Percentiles rank a stretch among this genome's conserved stretches.
Evolutionary conservation across 768 basidiomycete species (phyloP).

Genomic region (Gelatoporia subvermispora): DNA sequence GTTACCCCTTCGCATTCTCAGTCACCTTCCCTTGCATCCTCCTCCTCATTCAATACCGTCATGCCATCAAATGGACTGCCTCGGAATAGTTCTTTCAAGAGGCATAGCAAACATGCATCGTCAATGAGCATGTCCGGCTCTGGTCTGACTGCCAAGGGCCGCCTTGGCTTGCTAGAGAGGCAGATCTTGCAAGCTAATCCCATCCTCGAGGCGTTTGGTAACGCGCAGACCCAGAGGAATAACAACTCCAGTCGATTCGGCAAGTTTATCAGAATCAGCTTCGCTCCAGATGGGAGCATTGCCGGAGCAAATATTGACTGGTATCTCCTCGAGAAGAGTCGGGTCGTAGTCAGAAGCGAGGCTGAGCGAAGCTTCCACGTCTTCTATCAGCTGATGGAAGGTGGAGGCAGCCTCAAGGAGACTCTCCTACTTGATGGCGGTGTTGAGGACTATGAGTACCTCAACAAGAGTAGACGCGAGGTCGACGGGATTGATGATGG

Average conservation of each 20-base stretch:
- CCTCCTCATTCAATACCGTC: slow-evolving; percentile 42
- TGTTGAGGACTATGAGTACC: slow-evolving; percentile 82
- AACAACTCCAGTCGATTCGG: slow-evolving; percentile 99
- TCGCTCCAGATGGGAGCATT: slow-evolving; percentile 89
- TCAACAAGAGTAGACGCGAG: slow-evolving; percentile 84
- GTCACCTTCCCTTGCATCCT: slow-evolving; percentile 53
- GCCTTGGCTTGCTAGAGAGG: slow-evolving; percentile 85
- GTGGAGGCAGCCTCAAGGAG: slow-evolving; percentile 67
- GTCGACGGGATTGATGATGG: slow-evolving; percentile 95
- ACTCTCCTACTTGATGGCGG: slow-evolving; percentile 67
- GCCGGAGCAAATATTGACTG: slow-evolving; percentile 98
- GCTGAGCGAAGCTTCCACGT: slow-evolving; percentile 95
- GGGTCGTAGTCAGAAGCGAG: slow-evolving; percentile 83
- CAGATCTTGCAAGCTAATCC: slow-evolving; percentile 98
- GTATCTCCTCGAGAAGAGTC: slow-evolving; percentile 97
- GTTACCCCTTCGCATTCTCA: slow-evolving; percentile 57
- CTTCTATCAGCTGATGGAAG: slow-evolving; percentile 90
- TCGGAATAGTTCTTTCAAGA: slow-evolving; percentile 51
- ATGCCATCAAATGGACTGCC: slow-evolving; percentile 69
- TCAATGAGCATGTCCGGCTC: slow-evolving; percentile 41
- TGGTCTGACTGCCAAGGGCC: slow-evolving; percentile 57
- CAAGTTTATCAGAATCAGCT: slow-evolving; percentile 95
- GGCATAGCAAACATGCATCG: slow-evolving; percentile 41
- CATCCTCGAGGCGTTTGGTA: slow-evolving; percentile 95
- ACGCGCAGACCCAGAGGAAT: slow-evolving; percentile 96